Base-by-base conservation (phyloP, 345 rosid species). In the Eutrema japonicum region DNA sequence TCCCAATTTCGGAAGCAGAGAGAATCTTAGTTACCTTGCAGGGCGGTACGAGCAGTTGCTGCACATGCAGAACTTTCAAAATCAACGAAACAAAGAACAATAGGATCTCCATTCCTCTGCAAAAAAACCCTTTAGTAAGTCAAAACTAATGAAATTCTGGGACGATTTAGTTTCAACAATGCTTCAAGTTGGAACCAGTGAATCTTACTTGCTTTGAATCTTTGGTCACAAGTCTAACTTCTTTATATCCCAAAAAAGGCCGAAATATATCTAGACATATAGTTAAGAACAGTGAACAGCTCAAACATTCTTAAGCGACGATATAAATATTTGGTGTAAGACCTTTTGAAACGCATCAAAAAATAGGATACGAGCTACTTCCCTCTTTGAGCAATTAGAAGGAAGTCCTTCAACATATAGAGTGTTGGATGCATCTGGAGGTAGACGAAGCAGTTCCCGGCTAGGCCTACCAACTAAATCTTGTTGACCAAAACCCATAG, bases 1-100 rank as follows among this genome's bases (percentile, higher is more conserved):
- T 36, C 11, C 27, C 51, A 16, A 7, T 37, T 11, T 1, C 5
- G 0, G 7, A 54, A 47, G 51, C 18, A 37, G 41, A 30, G 58
- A 38, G 52, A 48, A 22, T 11, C 26, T 37, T 2, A 27, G 64
- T 78, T 56, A 93, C 98, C 96, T 90, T 93, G 96, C 82, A 93
- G 82, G 47, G 96, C 91, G 68, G 90, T 88, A 85, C 87, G 76
- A 37, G 98, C 95, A 68, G 98, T 90, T 5, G 96, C 98, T 30
- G 98, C 98, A 80, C 95, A 93, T 12, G 95, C 95, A 43, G 96
- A 85, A 75, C 63, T 82, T 22, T 65, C 82, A 75, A 93, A 90
- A 76, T 93, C 98, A 66, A 93, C 98, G 81, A 90, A 90, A 77
- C 98, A 93, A 59, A 88, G 94, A 68, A 90, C 87, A 69, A 88